phyloP scores from a whole-genome alignment of 116 monocot species.

The Papilionanthe hybrid region DNA sequence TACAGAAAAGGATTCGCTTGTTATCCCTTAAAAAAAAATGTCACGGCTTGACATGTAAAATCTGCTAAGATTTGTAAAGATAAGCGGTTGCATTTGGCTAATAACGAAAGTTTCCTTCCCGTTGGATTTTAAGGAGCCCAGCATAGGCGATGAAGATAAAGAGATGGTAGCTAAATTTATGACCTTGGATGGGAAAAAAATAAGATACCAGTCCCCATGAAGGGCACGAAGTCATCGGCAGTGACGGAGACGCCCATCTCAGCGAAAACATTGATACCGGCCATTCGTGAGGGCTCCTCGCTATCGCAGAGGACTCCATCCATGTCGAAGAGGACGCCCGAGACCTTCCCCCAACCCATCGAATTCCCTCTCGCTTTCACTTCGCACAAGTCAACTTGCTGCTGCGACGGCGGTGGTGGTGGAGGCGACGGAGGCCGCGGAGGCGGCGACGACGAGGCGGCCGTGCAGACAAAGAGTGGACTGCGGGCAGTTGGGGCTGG shows the following conservation, averaged over 20 bases:
- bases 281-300: constrained; percentile 74
- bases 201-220: constrained; percentile 84
- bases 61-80: neutral
- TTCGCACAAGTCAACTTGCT: constrained; percentile 10
- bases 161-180: no score
- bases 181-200: neutral
- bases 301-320: constrained; percentile 98
- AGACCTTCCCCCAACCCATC: constrained; percentile 83
- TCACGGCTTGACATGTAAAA: neutral
- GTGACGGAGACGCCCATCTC: constrained; percentile 88
- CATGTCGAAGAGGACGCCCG: constrained; percentile 97
- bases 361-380: constrained; percentile 8
- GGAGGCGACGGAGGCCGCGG: constrained; percentile 33
- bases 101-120: neutral
- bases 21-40: no score
- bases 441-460: constrained; percentile 13
- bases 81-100: neutral
- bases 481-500: constrained; percentile 7
- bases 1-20: neutral
- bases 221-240: constrained; percentile 77
- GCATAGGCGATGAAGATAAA: no score
- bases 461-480: neutral
- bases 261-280: constrained; percentile 82
- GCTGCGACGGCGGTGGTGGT: constrained; percentile 34
- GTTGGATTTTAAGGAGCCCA: no score